Base-by-base conservation (phyloP, 2,329 filamentous ascomycete species). In the Colletotrichum tofieldiae region DNA sequence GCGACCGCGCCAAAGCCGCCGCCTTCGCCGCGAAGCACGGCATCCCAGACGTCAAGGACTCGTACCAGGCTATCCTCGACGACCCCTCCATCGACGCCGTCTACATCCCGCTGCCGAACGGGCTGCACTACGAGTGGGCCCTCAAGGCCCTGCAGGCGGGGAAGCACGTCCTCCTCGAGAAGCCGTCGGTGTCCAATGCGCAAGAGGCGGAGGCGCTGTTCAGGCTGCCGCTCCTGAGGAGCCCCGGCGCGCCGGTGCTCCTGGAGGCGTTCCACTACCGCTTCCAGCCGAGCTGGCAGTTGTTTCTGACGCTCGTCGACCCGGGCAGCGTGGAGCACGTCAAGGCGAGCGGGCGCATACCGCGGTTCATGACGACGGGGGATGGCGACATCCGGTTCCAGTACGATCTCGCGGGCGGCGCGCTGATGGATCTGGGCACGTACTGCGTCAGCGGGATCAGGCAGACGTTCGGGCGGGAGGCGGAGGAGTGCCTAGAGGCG, bases 121-220 rank as follows among this genome's bases (percentile, higher is more conserved):
- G 81, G 11, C 75, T 84, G 18, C 83, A 85, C 68, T 81, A 77
- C 61, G 82, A 86, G 75, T 89, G 86, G 84, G 82, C 86, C 20
- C 73, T 86, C 20, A 83, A 84, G 64, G 83, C 86, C 3, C 78
- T 90, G 29, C 75, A 79, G 29, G 84, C 83, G 3, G 85, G 86
- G 5, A 90, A 89, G 74, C 87, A 90, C 74, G 87, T 90, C 26
- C 82, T 90, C 0, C 78, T 89, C 2, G 88, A 90, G 76, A 89
- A 89, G 76, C 87, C 88, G 0, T 82, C 83, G 0, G 82, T 81
- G n/a, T 82, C 82, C 35, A 89, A 87, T 75, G 76, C 79, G 3
- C 69, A 61, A 0, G 86, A 90, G 75, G 87, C 86, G 3, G 76
- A 77, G 23, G 73, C 75, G 0, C 81, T 89, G 20, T 88, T 89